Percentiles rank a stretch among this genome's conserved stretches.
phyloP scores from a whole-genome alignment of 345 rosid genomes.

The Balakata baccata region DNA sequence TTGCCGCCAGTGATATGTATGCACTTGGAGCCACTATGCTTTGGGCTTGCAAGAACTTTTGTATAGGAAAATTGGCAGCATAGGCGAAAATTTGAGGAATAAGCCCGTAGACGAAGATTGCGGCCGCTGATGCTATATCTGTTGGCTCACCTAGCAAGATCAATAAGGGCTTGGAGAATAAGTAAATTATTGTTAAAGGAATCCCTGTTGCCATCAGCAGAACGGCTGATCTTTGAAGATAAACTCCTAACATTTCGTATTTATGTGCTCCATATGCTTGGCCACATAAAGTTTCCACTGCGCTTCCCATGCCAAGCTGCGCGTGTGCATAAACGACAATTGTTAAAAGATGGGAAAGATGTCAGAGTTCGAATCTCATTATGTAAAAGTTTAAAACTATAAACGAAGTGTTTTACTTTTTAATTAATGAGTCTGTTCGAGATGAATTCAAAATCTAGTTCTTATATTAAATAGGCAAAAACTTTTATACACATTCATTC shows the following conservation, averaged over 20 bases:
- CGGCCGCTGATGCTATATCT: conserved; percentile 54
- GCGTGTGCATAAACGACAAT: background rate
- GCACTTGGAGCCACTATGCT: conserved; percentile 28
- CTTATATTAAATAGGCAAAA: too few relatives aligned
- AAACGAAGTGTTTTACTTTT: too few relatives aligned
- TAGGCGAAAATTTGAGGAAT: conserved; percentile 34
- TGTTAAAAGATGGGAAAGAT: too few relatives aligned
- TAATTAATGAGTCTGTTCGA: too few relatives aligned
- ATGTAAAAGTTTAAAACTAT: too few relatives aligned
- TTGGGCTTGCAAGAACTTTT: conserved; percentile 29
- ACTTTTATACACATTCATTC: too few relatives aligned
- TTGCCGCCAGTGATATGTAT: conserved; percentile 18
- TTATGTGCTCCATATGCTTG: conserved; percentile 76
- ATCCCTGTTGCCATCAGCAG: conserved; percentile 48
- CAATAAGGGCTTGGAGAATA: conserved; percentile 49
- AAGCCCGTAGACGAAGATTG: conserved; percentile 34
- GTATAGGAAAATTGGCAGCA: conserved; percentile 58
- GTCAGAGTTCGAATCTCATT: too few relatives aligned
- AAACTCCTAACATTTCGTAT: conserved; percentile 60
- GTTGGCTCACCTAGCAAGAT: conserved; percentile 52
- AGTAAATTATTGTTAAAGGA: conserved; percentile 47
- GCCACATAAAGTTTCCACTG: conserved; percentile 76
- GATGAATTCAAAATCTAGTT: too few relatives aligned
- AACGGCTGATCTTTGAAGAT: conserved; percentile 63
- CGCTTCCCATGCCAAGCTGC: conserved; percentile 61